A percentile compares a stretch with the other conserved stretches of the same genome.
These are phyloP conservation scores for Aotearoamyces nothofagi DNA, from an alignment of 2,329 filamentous ascomycete species.

Conservation along the genomic window DNA sequence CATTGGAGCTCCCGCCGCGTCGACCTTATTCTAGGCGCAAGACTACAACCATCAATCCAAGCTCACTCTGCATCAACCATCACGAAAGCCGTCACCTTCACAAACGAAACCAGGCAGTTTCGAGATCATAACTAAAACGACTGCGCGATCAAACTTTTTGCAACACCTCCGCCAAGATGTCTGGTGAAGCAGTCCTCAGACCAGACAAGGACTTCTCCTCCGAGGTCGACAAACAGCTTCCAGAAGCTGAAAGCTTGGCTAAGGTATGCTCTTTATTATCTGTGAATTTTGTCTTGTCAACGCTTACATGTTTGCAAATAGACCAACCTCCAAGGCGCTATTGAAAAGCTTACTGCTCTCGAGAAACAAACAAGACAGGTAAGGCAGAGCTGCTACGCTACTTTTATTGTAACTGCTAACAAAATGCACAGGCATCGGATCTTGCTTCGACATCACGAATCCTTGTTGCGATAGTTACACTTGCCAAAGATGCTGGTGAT, in stretches of 20 bases:
- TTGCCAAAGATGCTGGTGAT: constrained; percentile 85
- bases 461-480: constrained; percentile 75
- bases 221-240: constrained; percentile 83
- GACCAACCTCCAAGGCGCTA: constrained; percentile 69
- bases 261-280: constrained; percentile 39
- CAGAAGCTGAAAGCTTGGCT: constrained; percentile 79
- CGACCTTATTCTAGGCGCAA: no score
- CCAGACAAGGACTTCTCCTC: constrained; percentile 98
- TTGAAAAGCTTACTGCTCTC: constrained; percentile 81
- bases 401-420: constrained; percentile 10
- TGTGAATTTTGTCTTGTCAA: neutral
- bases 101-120: no score
- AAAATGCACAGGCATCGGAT: constrained; percentile 63
- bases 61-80: no score
- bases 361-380: constrained; percentile 98
- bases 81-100: no score
- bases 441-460: constrained; percentile 86
- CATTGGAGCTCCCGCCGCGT: no score
- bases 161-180: constrained; percentile 15
- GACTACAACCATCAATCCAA: no score
- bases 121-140: no score
- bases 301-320: constrained; percentile 21
- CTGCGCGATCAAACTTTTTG: no score
- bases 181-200: constrained; percentile 20
- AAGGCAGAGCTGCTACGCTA: constrained; percentile 15